Percentiles rank a stretch among this genome's conserved stretches.
Evolutionary conservation across 768 basidiomycete genomes (phyloP).

Genomic region (Tylopilus vinaceipallidus): DNA sequence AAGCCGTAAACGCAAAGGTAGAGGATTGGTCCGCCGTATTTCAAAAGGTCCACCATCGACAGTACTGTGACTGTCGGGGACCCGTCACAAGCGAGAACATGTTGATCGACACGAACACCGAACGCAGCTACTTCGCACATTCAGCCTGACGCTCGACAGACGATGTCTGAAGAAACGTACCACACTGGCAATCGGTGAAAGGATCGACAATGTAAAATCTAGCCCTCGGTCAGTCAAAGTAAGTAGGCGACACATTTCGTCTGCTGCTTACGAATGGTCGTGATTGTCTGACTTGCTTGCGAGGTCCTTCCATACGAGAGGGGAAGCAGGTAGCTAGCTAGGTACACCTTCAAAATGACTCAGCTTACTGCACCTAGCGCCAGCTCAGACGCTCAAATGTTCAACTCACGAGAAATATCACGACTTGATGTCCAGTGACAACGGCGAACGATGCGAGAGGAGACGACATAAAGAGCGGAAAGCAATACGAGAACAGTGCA

Average conservation of each 20-base stretch:
- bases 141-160: background rate
- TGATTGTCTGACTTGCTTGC: constrained; percentile 51
- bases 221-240: background rate
- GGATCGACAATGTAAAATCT: constrained; percentile 66
- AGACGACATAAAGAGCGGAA: constrained; percentile 57
- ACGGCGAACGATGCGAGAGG: constrained; percentile 73
- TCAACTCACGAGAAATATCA: constrained; percentile 64
- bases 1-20: constrained; percentile 66
- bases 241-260: background rate
- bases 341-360: constrained; percentile 47
- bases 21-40: constrained; percentile 72
- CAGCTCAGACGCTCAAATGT: background rate
- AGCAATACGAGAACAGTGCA: constrained; percentile 68
- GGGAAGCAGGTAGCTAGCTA: constrained; percentile 66
- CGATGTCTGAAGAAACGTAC: constrained; percentile 39
- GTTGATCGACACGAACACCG: constrained; percentile 71
- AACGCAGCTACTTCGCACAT: constrained; percentile 47
- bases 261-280: constrained; percentile 47
- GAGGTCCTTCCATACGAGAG: constrained; percentile 70
- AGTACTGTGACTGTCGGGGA: constrained; percentile 42
- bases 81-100: constrained; percentile 73
- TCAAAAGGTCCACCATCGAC: constrained; percentile 51
- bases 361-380: background rate
- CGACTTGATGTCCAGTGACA: constrained; percentile 68
- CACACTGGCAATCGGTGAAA: constrained; percentile 67